Conservation (phyloP, 805 yeast species). For the Ogataea salicorniae region DNA sequence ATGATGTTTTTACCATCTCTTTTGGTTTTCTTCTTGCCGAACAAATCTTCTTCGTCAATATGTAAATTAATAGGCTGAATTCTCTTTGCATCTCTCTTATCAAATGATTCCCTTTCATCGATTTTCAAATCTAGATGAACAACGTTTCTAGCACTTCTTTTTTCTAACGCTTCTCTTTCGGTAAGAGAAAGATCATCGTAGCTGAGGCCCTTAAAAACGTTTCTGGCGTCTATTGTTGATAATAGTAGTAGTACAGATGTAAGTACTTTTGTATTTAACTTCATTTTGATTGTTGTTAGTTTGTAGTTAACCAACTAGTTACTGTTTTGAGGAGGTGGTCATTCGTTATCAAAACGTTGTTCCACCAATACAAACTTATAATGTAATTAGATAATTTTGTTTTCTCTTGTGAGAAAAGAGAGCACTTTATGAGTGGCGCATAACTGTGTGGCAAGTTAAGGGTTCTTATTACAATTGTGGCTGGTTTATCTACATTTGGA, state of each 20-base stretch:
- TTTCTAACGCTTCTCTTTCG: not conserved
- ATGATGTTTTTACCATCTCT: slow-evolving; percentile 6
- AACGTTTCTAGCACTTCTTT: slow-evolving; percentile 14
- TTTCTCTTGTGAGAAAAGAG: not conserved
- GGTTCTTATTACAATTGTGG: too few species aligned
- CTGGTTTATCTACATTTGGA: too few species aligned
- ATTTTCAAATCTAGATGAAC: slow-evolving; percentile 12
- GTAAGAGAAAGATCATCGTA: slow-evolving; percentile 3
- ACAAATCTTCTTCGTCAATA: not conserved
- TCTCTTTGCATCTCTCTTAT: slow-evolving; percentile 4
- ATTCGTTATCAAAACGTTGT: too few species aligned
- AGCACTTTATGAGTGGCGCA: too few species aligned
- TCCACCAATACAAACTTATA: too few species aligned
- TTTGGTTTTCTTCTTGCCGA: not conserved
- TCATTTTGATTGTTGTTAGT: not conserved
- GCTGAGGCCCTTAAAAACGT: slow-evolving; percentile 10
- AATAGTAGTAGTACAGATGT: not conserved
- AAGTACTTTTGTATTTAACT: not conserved
- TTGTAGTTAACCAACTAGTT: too few species aligned
- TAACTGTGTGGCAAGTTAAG: too few species aligned
- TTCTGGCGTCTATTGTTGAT: slow-evolving; percentile 9
- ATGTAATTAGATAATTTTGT: not conserved
- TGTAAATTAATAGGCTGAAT: slow-evolving; percentile 5
- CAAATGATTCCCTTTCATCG: slow-evolving; percentile 9
- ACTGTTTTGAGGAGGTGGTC: too few species aligned